A percentile compares a stretch with the other conserved stretches of the same genome.
These are phyloP conservation scores for Chrysopogon serrulatus DNA, from an alignment of 176 grass and related monocot species.

Conservation along the genomic window DNA sequence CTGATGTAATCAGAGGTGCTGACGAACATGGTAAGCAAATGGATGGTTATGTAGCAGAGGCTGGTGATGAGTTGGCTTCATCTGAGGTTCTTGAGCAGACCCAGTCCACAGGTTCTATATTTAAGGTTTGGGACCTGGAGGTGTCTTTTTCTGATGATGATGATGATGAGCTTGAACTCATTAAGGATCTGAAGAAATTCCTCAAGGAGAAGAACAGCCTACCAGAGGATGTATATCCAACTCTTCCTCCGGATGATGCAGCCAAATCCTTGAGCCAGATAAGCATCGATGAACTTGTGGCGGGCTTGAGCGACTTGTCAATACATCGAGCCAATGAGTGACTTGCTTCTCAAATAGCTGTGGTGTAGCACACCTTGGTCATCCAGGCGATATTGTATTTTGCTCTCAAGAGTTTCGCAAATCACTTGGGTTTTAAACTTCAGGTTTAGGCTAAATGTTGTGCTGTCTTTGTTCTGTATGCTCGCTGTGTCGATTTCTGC, in stretches of 20 bases:
- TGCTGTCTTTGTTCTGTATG: background rate
- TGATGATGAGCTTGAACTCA: constrained; percentile 59
- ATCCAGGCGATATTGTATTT: background rate
- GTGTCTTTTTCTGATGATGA: constrained; percentile 32
- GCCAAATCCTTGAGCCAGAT: constrained; percentile 11
- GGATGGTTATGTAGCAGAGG: constrained; percentile 6
- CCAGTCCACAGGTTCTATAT: constrained; percentile 52
- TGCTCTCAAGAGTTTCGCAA: background rate
- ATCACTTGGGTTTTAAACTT: background rate
- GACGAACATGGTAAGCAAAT: constrained; percentile 27
- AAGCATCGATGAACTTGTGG: constrained; percentile 57
- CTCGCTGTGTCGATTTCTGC: background rate
- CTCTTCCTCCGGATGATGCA: constrained; percentile 6
- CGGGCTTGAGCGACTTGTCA: constrained; percentile 53
- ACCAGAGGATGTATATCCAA: background rate
- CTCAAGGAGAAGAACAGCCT: constrained; percentile 13
- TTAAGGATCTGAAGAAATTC: constrained; percentile 63
- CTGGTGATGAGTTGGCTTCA: background rate
- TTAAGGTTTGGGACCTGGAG: constrained; percentile 82
- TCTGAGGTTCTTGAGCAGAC: constrained; percentile 17
- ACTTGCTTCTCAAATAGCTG: background rate
- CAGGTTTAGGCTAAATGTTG: background rate
- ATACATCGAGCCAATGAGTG: constrained; percentile 35
- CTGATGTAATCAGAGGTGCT: constrained; percentile 21
- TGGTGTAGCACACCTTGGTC: background rate